A percentile compares a stretch with the other conserved stretches of the same genome.
phyloP scores from a whole-genome alignment of 1,284 basidiomycete species.

The Thelephora terrestris region DNA sequence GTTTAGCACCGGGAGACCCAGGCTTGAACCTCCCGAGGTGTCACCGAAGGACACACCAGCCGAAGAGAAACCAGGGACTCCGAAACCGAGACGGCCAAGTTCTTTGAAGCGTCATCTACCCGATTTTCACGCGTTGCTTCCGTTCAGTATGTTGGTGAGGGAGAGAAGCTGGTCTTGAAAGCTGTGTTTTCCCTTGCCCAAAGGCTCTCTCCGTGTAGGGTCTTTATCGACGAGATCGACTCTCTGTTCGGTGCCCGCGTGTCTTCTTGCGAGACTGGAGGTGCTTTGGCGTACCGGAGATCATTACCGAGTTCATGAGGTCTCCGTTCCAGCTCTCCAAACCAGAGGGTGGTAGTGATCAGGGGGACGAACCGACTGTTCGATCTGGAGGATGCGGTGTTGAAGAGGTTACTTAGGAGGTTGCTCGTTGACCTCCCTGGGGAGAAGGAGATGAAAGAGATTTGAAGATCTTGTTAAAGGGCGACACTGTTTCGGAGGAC shows the following conservation, averaged over 20 bases:
- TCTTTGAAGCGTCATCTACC: too few species aligned
- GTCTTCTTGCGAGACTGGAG: slow-evolving; percentile 76
- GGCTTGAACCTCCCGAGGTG: too few species aligned
- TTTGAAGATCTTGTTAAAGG: slow-evolving; percentile 75
- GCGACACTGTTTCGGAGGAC: slow-evolving; percentile 63
- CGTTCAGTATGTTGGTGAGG: slow-evolving; percentile 83
- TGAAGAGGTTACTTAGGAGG: slow-evolving; percentile 75
- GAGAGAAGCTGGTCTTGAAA: slow-evolving; percentile 88
- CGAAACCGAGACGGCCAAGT: too few species aligned
- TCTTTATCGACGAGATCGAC: slow-evolving; percentile 96
- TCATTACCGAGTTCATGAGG: slow-evolving; percentile 95
- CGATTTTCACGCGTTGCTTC: slow-evolving; percentile 10
- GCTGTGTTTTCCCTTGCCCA: slow-evolving; percentile 88
- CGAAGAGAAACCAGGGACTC: too few species aligned
- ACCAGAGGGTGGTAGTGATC: slow-evolving; percentile 86
- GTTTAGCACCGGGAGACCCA: too few species aligned
- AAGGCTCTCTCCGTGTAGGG: slow-evolving; percentile 81
- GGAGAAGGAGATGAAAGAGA: slow-evolving; percentile 78
- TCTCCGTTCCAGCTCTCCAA: slow-evolving; percentile 58
- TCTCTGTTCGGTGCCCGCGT: slow-evolving; percentile 86
- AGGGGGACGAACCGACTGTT: slow-evolving; percentile 91
- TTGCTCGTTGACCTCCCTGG: too few species aligned
- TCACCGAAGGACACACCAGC: too few species aligned
- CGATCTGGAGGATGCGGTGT: slow-evolving; percentile 77
- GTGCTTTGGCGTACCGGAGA: slow-evolving; percentile 77